Evolutionary conservation across 1,139 yeast species (phyloP).

Genomic region (Candida dubliniensis): DNA sequence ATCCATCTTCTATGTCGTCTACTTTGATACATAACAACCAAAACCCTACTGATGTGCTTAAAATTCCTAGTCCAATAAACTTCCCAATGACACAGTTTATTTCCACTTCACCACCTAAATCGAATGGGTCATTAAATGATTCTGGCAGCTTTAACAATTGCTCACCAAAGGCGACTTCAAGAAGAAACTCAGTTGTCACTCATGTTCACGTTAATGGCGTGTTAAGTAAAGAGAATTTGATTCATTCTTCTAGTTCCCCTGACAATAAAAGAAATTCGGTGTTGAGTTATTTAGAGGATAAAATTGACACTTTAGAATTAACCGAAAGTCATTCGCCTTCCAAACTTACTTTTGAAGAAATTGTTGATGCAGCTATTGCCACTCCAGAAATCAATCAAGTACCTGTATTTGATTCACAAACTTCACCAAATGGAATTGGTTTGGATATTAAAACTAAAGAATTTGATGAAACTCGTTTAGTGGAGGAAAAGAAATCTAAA

Average conservation of each 20-base stretch:
- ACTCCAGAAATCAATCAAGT: constrained; percentile 34
- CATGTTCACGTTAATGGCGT: constrained; percentile 51
- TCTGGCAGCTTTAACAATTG: neutral
- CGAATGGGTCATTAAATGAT: constrained; percentile 6
- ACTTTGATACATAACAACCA: constrained; percentile 25
- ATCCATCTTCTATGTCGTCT: constrained; percentile 55
- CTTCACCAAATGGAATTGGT: constrained; percentile 1
- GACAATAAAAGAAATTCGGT: constrained; percentile 43
- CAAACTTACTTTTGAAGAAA: constrained; percentile 7
- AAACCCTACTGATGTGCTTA: constrained; percentile 32
- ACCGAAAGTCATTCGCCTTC: constrained; percentile 20
- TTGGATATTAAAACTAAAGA: neutral
- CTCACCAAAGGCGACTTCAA: constrained; percentile 17
- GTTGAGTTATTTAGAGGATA: constrained; percentile 47
- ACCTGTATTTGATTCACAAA: constrained; percentile 27
- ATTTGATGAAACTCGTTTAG: constrained; percentile 5
- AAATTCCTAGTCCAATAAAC: constrained; percentile 37
- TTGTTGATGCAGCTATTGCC: constrained; percentile 5
- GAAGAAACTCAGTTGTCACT: constrained; percentile 47
- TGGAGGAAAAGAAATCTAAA: constrained; percentile 8
- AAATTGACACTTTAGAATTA: constrained; percentile 45
- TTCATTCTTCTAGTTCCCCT: constrained; percentile 10
- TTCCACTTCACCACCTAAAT: constrained; percentile 39
- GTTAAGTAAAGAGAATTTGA: constrained; percentile 33
- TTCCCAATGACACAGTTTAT: constrained; percentile 38